Percentiles rank a stretch among this genome's conserved stretches.
These are phyloP conservation scores for Ilyonectria robusta DNA, from an alignment of 2,329 filamentous ascomycete genomes.

Conservation along the genomic window DNA sequence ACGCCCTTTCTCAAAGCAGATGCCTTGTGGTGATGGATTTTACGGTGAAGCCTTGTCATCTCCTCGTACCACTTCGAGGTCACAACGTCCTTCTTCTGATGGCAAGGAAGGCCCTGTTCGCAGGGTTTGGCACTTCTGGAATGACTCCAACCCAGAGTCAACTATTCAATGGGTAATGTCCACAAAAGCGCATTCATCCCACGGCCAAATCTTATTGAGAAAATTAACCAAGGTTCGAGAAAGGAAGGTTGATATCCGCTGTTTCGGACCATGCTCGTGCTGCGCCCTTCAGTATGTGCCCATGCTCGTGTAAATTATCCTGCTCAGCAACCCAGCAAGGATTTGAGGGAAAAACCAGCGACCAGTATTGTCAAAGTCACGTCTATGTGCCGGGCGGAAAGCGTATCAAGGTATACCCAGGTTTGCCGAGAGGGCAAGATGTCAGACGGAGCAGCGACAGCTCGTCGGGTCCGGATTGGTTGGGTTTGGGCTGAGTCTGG, in stretches of 20 bases:
- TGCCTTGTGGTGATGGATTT: background rate
- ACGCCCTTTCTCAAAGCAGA: background rate
- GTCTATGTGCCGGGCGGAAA: background rate
- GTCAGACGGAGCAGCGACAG: background rate
- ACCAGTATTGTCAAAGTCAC: background rate
- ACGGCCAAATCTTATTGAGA: background rate
- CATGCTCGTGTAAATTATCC: background rate
- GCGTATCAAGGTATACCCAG: constrained; percentile 1
- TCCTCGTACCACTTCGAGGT: background rate
- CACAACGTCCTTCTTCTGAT: background rate
- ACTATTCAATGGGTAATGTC: background rate
- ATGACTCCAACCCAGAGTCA: background rate
- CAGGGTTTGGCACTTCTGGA: background rate
- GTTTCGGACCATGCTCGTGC: background rate
- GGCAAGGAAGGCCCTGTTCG: background rate
- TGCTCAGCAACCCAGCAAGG: background rate
- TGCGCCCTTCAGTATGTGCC: background rate
- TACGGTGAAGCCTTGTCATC: background rate
- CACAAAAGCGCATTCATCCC: background rate
- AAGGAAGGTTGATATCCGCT: background rate
- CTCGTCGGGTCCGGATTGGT: background rate
- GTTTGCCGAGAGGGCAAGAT: background rate
- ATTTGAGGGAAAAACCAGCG: background rate
- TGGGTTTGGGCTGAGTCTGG: constrained; percentile 1
- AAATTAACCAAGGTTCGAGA: background rate